Conservation (phyloP, 2,329 filamentous ascomycete genomes). For the Neofusicoccum laricinum region DNA sequence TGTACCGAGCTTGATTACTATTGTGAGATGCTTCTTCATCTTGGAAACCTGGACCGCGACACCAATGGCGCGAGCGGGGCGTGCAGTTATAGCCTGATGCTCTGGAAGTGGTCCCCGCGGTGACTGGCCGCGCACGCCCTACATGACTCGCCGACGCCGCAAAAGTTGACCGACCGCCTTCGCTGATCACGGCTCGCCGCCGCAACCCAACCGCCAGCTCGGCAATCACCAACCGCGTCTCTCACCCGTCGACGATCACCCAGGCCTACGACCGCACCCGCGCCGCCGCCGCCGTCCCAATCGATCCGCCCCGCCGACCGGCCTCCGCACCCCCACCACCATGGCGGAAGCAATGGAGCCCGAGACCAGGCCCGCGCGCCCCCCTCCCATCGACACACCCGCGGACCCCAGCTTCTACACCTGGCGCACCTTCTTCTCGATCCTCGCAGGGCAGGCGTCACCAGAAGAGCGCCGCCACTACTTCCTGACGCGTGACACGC, state of each 20-base stretch:
- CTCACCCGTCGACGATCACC: not conserved
- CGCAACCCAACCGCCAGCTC: not conserved
- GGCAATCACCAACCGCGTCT: not conserved
- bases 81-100: not conserved
- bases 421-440: conserved; percentile 84
- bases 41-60: conserved; percentile 30
- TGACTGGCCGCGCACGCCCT: conserved; percentile 6
- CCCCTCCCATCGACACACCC: conserved; percentile 22
- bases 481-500: conserved; percentile 70
- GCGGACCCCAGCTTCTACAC: conserved; percentile 44
- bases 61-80: conserved; percentile 9
- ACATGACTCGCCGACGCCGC: conserved; percentile 10
- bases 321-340: not conserved
- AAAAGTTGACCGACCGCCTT: conserved; percentile 14
- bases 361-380: not conserved
- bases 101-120: not conserved
- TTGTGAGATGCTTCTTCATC: conserved; percentile 71
- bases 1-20: conserved; percentile 85
- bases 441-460: conserved; percentile 71
- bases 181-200: not conserved
- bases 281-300: not conserved
- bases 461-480: conserved; percentile 69
- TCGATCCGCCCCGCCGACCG: not conserved
- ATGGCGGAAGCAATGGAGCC: conserved; percentile 12
- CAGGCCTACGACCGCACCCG: not conserved